Base-by-base conservation (phyloP, 1,139 yeast genomes). In the Blastobotrys persicus region DNA sequence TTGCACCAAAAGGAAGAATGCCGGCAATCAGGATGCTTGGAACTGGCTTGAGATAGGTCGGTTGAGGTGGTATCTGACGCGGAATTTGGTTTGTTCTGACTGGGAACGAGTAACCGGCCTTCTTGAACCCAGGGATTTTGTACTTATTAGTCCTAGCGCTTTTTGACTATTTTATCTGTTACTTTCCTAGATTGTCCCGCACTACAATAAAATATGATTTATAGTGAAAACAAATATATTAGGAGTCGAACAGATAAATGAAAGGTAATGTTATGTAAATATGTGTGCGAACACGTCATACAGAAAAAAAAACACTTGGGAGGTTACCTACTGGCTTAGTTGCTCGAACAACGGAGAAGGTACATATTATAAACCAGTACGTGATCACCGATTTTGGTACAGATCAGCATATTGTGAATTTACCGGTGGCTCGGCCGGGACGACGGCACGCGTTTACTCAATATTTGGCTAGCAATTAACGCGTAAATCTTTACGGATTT, bases 1-100 rank as follows among this genome's bases (percentile, higher is more conserved):
- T 86, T 16, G 96, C 85, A 6, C 96, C 95, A 64, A 92, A 92
- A 60, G 98, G 98, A 76, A 92, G 83, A 52, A 91, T 79, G 52
- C 98, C 98, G 0, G 95, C 85, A 52, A 88, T 77, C 44, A 88
- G 65, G 63, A 89, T 73, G 43, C 85, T 78, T 31, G 91, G 85
- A 14, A 79, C 56, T 3, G 86, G 79, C 61, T 78, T 79, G 63
- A 88, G 76, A 62, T 87, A 89, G 80, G 89, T 81, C 48, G 95
- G 95, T 70, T 89, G 97, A 19, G 77, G 75, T 41, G 98, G 98
- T 55, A 92, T 85, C 71, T 92, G 98, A 70, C 98, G 82, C 55
- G 97, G 96, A 59, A 94, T 92, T 73, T 91, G 96, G 62, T 72
- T 72, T 23, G 95, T 88, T 62, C 88, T 83, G 28, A 91, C 95